Evolutionary conservation across 164 flowering plant species (phyloP).

Genomic region (Nymphaea colorata): DNA sequence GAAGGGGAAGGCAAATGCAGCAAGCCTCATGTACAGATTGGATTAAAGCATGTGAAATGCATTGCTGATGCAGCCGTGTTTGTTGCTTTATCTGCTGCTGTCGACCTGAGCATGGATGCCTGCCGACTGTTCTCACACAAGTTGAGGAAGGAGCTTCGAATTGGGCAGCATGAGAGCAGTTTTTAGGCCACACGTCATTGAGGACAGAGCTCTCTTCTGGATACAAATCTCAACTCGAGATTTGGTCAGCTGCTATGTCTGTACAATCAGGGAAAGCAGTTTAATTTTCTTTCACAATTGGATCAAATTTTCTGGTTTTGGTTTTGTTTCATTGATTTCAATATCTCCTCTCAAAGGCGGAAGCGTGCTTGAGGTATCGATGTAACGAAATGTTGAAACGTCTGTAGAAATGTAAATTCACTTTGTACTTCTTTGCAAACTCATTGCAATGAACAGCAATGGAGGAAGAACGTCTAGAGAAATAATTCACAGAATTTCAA

Average conservation of each 20-base stretch:
- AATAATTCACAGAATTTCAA: neutral
- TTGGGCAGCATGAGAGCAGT: conserved; percentile 37
- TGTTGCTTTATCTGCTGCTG: conserved; percentile 82
- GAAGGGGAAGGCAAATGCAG: conserved; percentile 86
- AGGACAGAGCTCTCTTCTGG: neutral
- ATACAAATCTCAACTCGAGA: neutral
- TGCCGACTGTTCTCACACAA: conserved; percentile 68
- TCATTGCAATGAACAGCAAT: no score
- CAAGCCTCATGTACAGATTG: conserved; percentile 66
- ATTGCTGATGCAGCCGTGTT: conserved; percentile 90
- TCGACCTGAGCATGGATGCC: conserved; percentile 94
- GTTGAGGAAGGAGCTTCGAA: conserved; percentile 73
- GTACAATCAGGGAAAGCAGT: neutral
- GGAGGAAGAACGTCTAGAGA: no score
- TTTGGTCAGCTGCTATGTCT: neutral
- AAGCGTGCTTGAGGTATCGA: neutral
- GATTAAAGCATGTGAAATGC: conserved; percentile 64
- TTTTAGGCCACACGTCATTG: conserved; percentile 8
- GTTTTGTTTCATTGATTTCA: neutral
- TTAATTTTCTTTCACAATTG: neutral
- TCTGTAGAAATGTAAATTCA: neutral
- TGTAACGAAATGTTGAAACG: neutral
- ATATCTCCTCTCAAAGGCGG: no score
- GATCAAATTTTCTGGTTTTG: neutral
- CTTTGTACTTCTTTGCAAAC: neutral